Evolutionary conservation across 805 yeast species (phyloP), one percentile per base, ranked within the genome.

Genomic region (Lipomyces kockii): DNA sequence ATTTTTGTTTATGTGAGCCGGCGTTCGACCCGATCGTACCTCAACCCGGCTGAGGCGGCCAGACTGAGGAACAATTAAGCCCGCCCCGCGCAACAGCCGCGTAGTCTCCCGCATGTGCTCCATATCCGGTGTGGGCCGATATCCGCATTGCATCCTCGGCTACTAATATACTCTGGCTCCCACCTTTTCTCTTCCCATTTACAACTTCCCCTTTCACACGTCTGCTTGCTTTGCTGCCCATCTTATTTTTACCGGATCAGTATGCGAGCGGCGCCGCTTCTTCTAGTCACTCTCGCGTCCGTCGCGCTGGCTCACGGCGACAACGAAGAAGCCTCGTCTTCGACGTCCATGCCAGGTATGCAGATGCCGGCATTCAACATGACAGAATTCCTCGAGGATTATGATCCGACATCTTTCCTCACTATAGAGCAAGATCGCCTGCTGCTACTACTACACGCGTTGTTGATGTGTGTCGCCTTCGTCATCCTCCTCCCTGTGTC

Each of bases 321-420:
- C 37, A 64, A 61, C 57, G 65, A 55, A 20, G 58, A 61, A 35
- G 29, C 49, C 11, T 29, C 22, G 22, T 14, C 46, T 17, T 22
- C 27, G 20, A 32, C 43, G 25, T 17, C 34, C 49, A 27, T 54
- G 51, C 62, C 58, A 57, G 43, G 58, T 12, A 61, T 64, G 65
- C 61, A 61, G 55, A 69, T 67, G 71, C 55, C 58, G 35, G 56
- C 56, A 22, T 69, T 69, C 71, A 67, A 69, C 61, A 43, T 52
- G 27, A 67, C 72, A 11, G 68, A 52, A 17, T 67, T 69, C 62
- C 43, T 46, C 57, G 53, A 43, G 55, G 22, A 39, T 22, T 72
- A 72, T 63, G 74, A 72, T 54, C 39, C 72, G 25, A 69, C 73
- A 46, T 72, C 75, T 29, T 72, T 65, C 68, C 64, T 72, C 58